Base-by-base conservation (phyloP, 768 basidiomycete species). In the Nidula microcarpa region DNA sequence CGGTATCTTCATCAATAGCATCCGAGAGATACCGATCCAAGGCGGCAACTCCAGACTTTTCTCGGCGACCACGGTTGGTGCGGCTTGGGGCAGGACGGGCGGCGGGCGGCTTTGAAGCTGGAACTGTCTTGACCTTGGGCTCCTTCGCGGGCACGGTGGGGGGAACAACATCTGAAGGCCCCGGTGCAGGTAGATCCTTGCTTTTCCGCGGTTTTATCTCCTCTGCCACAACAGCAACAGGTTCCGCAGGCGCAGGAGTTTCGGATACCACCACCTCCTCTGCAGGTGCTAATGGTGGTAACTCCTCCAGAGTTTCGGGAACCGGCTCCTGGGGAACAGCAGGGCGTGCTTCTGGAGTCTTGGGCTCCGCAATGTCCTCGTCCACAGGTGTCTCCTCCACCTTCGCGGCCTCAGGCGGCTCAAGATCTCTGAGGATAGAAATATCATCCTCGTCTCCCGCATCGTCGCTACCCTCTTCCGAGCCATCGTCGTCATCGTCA, bases 31-130 rank as follows among this genome's bases (percentile, higher is more conserved):
- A 83, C 45, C 84, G 80, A 66, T 94, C 90, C 66, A 94, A 70
- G 1, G 90, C 91, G 13, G 84, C 78, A 43, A 94, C 81, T 53
- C 90, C 91, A 33, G 91, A 93, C 64, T 90, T 90, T 68, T 93
- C 91, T 53, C 86, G 80, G 14, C 87, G 82, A 44, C 60, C 60
- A n/a, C 72, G 75, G 33, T 60, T 58, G 33, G 56, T 52, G 43
- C 68, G 67, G 34, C 56, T 61, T 48, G 60, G 64, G 49, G 61
- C 51, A 16, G 60, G 54, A 53, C 62, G 58, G 5, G 57, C 55
- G 5, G 55, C 52, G 41, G 62, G 11, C 16, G 53, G 57, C 13
- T 60, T 55, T 13, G 63, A 59, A 51, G 60, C 58, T 14, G 55
- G 56, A 2, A 35, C n/a, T 47, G 56, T 56, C 11, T 49, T 60